A percentile compares a stretch with the other conserved stretches of the same genome.
Conservation (phyloP, 2,329 filamentous ascomycete species). For the Aureobasidium sp. region DNA sequence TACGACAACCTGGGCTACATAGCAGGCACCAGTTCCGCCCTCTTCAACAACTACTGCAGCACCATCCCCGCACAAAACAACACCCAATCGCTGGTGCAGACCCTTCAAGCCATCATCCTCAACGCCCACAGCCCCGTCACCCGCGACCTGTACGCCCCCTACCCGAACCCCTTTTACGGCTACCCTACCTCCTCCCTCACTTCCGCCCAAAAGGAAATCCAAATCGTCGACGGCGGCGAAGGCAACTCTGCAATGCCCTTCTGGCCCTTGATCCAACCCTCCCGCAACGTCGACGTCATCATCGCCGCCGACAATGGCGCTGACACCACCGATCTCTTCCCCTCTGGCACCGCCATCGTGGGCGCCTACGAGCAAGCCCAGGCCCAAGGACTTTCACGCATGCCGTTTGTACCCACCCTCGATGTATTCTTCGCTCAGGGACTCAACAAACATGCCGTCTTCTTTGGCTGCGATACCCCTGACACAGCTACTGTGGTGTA, state of each 20-base stretch:
- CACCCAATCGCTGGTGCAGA: conserved; percentile 20
- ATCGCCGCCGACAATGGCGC: conserved; percentile 59
- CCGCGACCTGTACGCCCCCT: conserved; percentile 42
- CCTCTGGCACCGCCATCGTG: conserved; percentile 53
- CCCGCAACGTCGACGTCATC: conserved; percentile 54
- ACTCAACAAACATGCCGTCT: conserved; percentile 53
- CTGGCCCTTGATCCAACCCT: conserved; percentile 44
- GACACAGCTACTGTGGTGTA: conserved; percentile 33
- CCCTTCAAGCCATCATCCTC: conserved; percentile 28
- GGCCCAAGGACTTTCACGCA: conserved; percentile 46
- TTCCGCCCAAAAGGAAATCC: conserved; percentile 33
- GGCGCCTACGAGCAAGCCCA: conserved; percentile 52
- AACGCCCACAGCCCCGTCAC: conserved; percentile 24
- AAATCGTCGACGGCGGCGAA: conserved; percentile 46
- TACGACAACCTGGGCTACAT: conserved; percentile 46
- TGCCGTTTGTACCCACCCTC: conserved; percentile 52
- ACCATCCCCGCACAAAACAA: conserved; percentile 21
- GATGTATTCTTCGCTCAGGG: conserved; percentile 52
- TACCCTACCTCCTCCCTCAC: conserved; percentile 40
- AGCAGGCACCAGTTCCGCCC: conserved; percentile 38
- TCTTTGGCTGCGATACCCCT: conserved; percentile 53
- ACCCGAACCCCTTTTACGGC: conserved; percentile 56
- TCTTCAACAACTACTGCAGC: conserved; percentile 34
- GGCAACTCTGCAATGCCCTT: conserved; percentile 48
- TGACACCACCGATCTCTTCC: conserved; percentile 53